Evolutionary conservation across 2,329 filamentous ascomycete species (phyloP).

Genomic region (Cercospora sp.): DNA sequence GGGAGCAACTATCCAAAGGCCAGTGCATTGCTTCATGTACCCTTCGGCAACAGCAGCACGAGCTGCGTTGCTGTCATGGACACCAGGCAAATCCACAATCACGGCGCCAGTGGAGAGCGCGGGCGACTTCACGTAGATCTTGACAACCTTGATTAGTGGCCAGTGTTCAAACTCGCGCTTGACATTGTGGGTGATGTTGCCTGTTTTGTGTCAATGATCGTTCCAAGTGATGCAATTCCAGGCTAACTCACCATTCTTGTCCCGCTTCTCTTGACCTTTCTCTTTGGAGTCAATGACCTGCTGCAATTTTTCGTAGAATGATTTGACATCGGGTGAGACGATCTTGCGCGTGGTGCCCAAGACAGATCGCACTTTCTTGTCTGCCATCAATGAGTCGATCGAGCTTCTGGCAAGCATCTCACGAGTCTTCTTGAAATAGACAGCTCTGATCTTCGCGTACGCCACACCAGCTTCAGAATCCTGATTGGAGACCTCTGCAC

Average conservation of each 20-base stretch:
- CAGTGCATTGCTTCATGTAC: slow-evolving; percentile 62
- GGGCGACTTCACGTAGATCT: slow-evolving; percentile 53
- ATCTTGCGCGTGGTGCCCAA: slow-evolving; percentile 52
- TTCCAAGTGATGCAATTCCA: neutral
- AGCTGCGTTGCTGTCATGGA: slow-evolving; percentile 61
- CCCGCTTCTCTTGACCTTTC: neutral
- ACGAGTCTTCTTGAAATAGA: slow-evolving; percentile 48
- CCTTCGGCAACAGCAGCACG: slow-evolving; percentile 57
- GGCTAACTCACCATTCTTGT: neutral
- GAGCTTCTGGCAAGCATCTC: slow-evolving; percentile 42
- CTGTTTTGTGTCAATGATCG: slow-evolving; percentile 59
- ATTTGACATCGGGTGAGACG: slow-evolving; percentile 37
- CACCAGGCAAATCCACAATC: slow-evolving; percentile 60
- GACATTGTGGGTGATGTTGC: slow-evolving; percentile 39
- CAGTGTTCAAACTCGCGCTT: slow-evolving; percentile 45
- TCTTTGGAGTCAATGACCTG: slow-evolving; percentile 11
- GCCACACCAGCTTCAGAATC: slow-evolving; percentile 52
- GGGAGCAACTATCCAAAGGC: slow-evolving; percentile 63
- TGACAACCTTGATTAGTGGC: slow-evolving; percentile 57
- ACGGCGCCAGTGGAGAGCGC: slow-evolving; percentile 56
- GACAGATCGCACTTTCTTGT: slow-evolving; percentile 43
- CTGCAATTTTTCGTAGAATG: slow-evolving; percentile 52
- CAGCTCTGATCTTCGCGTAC: slow-evolving; percentile 54
- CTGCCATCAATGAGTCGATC: slow-evolving; percentile 46
- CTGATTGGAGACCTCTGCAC: slow-evolving; percentile 42